Base-by-base conservation (phyloP, 2,329 filamentous ascomycete genomes). In the Colletotrichum euphorbiae region DNA sequence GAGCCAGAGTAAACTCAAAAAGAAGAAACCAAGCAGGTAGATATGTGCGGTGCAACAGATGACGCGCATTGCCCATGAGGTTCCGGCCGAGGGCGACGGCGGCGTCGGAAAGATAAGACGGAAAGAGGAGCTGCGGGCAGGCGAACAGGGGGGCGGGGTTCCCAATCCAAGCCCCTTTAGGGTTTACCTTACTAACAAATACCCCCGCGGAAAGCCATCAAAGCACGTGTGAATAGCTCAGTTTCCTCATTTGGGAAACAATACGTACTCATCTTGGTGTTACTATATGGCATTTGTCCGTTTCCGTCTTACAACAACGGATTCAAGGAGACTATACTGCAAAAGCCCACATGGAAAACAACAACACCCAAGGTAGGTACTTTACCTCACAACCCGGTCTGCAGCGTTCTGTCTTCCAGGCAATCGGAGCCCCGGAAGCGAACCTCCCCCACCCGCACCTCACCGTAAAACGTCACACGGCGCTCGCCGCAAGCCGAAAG, bases 401-500 rank as follows among this genome's bases (percentile, higher is more conserved):
- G 36, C 4, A 17, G 24, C 50, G 50, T 28, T 5, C 61, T 31
- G 33, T 31, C 24, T 60, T 64, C 62, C 62, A 64, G 45, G 45
- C 42, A 31, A 33, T 64, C 33, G 33, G 61, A 58, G 31, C 51
- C 60, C 33, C 33, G 57, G n/a, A 50, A 62, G 33, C 56, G 43
- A 50, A 19, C 38, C 54, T 13, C 24, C 24, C 56, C 42, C 56
- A 38, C 21, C 58, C 58, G 66, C 66, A 48, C 28, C 48, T 52
- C 66, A 36, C 65, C 65, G 65, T 54, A 42, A 56, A 52, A 51
- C 50, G 69, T 71, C 63, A 40, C 56, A 71, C 69, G 69, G 69
- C 69, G 68, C 69, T 71, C 69, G 69, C 69, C 69, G 69, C 56
- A 54, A 59, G 46, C 69, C 69, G 69, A 67, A 19, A n/a, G 40